phyloP scores from a whole-genome alignment of 2,329 filamentous ascomycete genomes.

The Diatrype stigma region DNA sequence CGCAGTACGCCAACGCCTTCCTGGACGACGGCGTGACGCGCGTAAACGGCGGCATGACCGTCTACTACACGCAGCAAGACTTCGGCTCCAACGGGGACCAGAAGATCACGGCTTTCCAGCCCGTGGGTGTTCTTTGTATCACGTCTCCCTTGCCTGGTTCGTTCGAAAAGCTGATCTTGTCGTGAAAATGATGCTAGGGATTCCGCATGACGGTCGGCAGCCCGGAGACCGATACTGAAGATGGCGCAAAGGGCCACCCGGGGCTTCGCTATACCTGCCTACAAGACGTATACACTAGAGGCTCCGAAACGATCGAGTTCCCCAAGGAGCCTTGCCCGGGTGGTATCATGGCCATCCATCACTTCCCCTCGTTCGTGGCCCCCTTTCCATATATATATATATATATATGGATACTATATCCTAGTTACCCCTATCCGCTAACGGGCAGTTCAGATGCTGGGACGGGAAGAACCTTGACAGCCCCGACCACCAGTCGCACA shows the following conservation, averaged over 20 bases:
- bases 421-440: constrained; percentile 14
- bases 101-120: constrained; percentile 35
- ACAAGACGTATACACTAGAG: constrained; percentile 30
- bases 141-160: too few species aligned
- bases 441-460: too few species aligned
- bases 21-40: constrained; percentile 30
- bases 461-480: constrained; percentile 21
- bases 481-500: constrained; percentile 31
- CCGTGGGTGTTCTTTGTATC: constrained; percentile 13
- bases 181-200: constrained; percentile 21
- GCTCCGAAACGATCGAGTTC: constrained; percentile 32
- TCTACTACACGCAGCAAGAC: constrained; percentile 38
- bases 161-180: neutral
- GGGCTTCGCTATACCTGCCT: constrained; percentile 29
- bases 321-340: constrained; percentile 30
- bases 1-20: constrained; percentile 25
- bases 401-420: too few species aligned
- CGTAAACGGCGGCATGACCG: constrained; percentile 36
- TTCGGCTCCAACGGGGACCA: constrained; percentile 36
- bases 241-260: constrained; percentile 21
- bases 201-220: constrained; percentile 38
- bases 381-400: neutral
- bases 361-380: constrained; percentile 30
- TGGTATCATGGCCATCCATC: constrained; percentile 35
- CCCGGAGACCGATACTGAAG: constrained; percentile 18